phyloP scores from a whole-genome alignment of 2,329 filamentous ascomycete genomes.

The Hypocrella siamensis region DNA sequence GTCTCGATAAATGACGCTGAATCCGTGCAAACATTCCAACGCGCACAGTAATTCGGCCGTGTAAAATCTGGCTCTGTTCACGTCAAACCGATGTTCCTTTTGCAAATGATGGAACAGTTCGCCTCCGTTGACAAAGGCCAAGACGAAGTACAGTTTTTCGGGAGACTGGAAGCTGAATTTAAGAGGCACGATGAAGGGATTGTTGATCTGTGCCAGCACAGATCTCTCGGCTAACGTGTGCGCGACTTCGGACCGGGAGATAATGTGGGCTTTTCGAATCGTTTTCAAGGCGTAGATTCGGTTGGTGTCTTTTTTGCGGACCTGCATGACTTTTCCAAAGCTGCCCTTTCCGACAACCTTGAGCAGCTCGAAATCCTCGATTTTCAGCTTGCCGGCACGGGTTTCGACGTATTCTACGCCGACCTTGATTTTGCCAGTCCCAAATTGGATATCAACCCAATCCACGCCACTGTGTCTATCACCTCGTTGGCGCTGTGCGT shows the following conservation, averaged over 20 bases:
- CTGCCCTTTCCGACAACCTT: conserved; percentile 97
- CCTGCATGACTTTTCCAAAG: conserved; percentile 99
- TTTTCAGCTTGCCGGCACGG: conserved; percentile 71
- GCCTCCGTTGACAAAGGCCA: conserved; percentile 95
- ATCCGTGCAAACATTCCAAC: conserved; percentile 88
- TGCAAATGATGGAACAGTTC: conserved; percentile 96
- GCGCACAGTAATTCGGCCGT: conserved; percentile 92
- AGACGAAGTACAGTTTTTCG: conserved; percentile 92
- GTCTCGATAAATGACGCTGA: conserved; percentile 88
- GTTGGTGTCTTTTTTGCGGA: conserved; percentile 92
- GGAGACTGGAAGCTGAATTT: conserved; percentile 99
- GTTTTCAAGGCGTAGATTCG: conserved; percentile 98
- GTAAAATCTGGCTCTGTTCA: conserved; percentile 93
- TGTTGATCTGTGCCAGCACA: conserved; percentile 99
- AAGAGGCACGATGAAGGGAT: conserved; percentile 94
- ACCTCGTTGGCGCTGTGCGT: conserved; percentile 33
- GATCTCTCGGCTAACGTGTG: conserved; percentile 94
- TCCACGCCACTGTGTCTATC: conserved; percentile 59
- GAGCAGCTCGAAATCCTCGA: conserved; percentile 92
- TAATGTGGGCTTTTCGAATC: conserved; percentile 98
- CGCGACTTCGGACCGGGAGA: conserved; percentile 91
- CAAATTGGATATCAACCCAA: conserved; percentile 84
- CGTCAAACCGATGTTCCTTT: conserved; percentile 93
- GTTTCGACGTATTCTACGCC: conserved; percentile 95
- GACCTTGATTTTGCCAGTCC: conserved; percentile 74